Percentiles rank a stretch among this genome's conserved stretches.
phyloP scores from a whole-genome alignment of 2,329 filamentous ascomycete species.

The Alternaria sp. region DNA sequence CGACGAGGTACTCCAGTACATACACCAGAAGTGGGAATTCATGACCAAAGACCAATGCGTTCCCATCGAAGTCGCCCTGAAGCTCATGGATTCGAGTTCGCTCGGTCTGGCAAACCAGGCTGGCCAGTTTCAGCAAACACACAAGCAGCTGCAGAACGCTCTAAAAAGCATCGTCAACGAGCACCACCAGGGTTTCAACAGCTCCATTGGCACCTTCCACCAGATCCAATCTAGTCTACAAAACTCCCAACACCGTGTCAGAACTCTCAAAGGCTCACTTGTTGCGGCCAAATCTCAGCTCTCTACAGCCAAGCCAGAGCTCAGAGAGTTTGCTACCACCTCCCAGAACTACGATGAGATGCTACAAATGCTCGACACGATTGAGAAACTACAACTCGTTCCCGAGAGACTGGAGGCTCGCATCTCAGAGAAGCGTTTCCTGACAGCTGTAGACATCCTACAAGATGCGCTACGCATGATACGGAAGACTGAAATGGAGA shows the following conservation, averaged over 20 bases:
- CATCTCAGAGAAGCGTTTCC: constrained; percentile 94
- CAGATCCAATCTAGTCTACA: constrained; percentile 96
- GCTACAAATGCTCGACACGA: constrained; percentile 80
- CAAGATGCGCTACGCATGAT: constrained; percentile 86
- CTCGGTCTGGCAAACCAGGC: constrained; percentile 91
- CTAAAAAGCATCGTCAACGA: constrained; percentile 95
- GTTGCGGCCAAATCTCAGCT: constrained; percentile 81
- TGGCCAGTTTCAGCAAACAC: constrained; percentile 80
- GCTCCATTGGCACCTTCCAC: constrained; percentile 97
- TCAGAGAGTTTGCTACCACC: constrained; percentile 85
- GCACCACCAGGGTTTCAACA: constrained; percentile 99
- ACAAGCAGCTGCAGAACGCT: constrained; percentile 88
- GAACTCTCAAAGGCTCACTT: constrained; percentile 83
- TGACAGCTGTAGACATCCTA: constrained; percentile 90
- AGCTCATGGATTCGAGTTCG: constrained; percentile 92
- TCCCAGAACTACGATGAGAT: constrained; percentile 92
- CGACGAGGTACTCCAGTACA: constrained; percentile 76
- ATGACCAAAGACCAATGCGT: constrained; percentile 90
- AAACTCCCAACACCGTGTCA: constrained; percentile 83
- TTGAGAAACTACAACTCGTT: constrained; percentile 87
- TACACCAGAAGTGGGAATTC: constrained; percentile 88
- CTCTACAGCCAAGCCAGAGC: constrained; percentile 84
- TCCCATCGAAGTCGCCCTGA: constrained; percentile 92
- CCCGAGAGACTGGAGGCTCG: constrained; percentile 92
- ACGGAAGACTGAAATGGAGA: constrained; percentile 85